Conservation (phyloP, 805 yeast genomes). For the Zygoascus bituminiphila region DNA sequence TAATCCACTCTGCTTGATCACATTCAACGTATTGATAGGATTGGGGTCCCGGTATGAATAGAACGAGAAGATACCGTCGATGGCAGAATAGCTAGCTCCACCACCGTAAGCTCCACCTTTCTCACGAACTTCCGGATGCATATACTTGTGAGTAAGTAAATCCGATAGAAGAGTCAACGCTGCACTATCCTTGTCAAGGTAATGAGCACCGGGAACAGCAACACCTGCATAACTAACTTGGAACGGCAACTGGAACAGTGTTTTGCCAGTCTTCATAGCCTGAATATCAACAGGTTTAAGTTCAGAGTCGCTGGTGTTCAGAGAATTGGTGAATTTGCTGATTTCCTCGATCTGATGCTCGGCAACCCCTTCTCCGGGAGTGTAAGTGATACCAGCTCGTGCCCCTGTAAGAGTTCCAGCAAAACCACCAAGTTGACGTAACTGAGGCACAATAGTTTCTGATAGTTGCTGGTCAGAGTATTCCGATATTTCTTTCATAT, state of each 20-base stretch:
- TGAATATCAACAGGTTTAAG: neutral
- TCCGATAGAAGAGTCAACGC: conserved; percentile 75
- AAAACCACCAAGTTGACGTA: conserved; percentile 29
- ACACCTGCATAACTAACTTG: conserved; percentile 80
- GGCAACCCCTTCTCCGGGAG: conserved; percentile 46
- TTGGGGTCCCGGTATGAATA: conserved; percentile 95
- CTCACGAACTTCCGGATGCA: conserved; percentile 87
- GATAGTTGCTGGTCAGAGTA: conserved; percentile 42
- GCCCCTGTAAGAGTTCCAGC: conserved; percentile 12
- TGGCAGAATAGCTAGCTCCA: conserved; percentile 74
- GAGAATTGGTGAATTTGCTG: conserved; percentile 11
- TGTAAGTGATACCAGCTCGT: conserved; percentile 23
- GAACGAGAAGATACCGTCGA: conserved; percentile 71
- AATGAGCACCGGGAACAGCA: conserved; percentile 58
- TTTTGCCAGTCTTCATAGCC: conserved; percentile 23
- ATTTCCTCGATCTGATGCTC: conserved; percentile 33
- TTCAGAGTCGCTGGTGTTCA: conserved; percentile 1
- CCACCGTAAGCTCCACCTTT: conserved; percentile 99
- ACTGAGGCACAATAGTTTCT: conserved; percentile 53
- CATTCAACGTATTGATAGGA: conserved; percentile 56
- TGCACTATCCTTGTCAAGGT: conserved; percentile 69
- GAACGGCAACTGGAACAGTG: conserved; percentile 66
- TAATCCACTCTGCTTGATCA: conserved; percentile 46
- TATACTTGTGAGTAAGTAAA: conserved; percentile 67
- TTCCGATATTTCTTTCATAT: conserved; percentile 51